These are phyloP conservation scores for Aspergillus sp. DNA, from an alignment of 2,329 filamentous ascomycete genomes.

Conservation along the genomic window DNA sequence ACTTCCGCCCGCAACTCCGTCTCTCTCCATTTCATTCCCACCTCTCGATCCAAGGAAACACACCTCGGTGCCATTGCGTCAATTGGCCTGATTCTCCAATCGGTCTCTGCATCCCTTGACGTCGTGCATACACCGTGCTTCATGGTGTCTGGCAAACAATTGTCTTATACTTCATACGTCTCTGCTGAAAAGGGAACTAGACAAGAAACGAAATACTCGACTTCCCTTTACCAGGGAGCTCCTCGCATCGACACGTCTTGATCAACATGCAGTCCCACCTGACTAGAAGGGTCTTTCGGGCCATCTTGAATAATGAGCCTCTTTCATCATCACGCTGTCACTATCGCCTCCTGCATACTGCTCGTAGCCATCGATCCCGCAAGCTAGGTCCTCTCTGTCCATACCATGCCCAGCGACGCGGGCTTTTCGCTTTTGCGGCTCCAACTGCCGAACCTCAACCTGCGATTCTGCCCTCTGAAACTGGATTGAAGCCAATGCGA, in stretches of 20 bases:
- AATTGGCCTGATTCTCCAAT: not conserved
- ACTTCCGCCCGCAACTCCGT: conserved; percentile 15
- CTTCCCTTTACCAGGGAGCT: not conserved
- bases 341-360: conserved; percentile 34
- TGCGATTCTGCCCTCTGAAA: conserved; percentile 58
- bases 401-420: conserved; percentile 40
- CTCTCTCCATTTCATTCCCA: not conserved
- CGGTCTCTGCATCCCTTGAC: not conserved
- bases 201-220: not conserved
- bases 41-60: not conserved
- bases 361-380: conserved; percentile 34
- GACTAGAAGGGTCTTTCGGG: conserved; percentile 47
- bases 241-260: not conserved
- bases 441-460: conserved; percentile 56
- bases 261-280: conserved; percentile 48
- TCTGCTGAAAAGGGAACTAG: not conserved
- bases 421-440: conserved; percentile 34
- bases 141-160: not conserved
- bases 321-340: conserved; percentile 43
- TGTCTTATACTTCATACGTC: not conserved
- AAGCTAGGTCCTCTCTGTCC: conserved; percentile 28
- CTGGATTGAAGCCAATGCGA: conserved; percentile 70
- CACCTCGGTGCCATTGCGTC: not conserved
- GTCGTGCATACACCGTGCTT: not conserved
- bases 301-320: conserved; percentile 48